These are phyloP conservation scores for Pseudotsuga menziesii DNA, from an alignment of 75 land plant species.

Conservation along the genomic window DNA sequence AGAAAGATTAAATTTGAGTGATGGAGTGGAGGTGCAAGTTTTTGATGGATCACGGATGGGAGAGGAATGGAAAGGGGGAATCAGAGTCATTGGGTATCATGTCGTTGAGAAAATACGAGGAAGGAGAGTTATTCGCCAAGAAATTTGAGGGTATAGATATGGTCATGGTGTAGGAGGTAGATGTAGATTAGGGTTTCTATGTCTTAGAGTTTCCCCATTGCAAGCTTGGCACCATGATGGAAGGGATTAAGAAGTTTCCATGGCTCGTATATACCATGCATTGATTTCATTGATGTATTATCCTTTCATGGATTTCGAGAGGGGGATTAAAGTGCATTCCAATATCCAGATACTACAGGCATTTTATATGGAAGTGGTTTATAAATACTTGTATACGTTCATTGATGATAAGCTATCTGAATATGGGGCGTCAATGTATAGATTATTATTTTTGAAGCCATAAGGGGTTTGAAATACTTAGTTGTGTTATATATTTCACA, in stretches of 20 bases:
- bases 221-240: constrained; percentile 12
- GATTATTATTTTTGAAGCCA: constrained; percentile 16
- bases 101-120: constrained; percentile 3
- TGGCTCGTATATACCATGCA: constrained; percentile 28
- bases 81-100: constrained; percentile 4
- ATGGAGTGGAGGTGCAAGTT: neutral
- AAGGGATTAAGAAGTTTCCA: constrained; percentile 22
- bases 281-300: constrained; percentile 19
- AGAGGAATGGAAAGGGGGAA: neutral
- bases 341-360: constrained; percentile 12
- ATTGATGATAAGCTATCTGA: constrained; percentile 34
- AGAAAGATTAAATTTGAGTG: neutral
- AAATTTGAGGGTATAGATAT: constrained; percentile 25
- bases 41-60: neutral
- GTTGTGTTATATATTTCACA: constrained; percentile 18
- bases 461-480: constrained; percentile 15
- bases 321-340: constrained; percentile 14
- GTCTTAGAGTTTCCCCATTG: constrained; percentile 22
- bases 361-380: constrained; percentile 21
- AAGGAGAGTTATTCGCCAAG: constrained; percentile 10
- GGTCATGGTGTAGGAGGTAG: constrained; percentile 20
- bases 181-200: constrained; percentile 17
- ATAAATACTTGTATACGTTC: constrained; percentile 23
- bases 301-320: constrained; percentile 6
- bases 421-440: constrained; percentile 23